phyloP scores from a whole-genome alignment of 2,329 filamentous ascomycete genomes.

The Xylaria sp. region DNA sequence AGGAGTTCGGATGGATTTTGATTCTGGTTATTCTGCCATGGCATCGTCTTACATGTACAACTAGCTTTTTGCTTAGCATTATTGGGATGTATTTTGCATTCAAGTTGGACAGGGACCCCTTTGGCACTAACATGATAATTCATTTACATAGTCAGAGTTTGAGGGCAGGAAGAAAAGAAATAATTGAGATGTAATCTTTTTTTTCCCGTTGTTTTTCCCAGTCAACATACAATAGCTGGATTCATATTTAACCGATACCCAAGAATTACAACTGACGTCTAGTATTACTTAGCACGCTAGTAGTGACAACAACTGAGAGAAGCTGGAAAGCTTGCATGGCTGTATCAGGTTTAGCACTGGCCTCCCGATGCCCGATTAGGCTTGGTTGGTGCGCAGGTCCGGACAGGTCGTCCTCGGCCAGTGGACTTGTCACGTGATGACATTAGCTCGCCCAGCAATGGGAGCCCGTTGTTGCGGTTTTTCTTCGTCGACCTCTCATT shows the following conservation, averaged over 20 bases:
- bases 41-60: conserved; percentile 26
- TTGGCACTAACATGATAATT: conserved; percentile 5
- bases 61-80: conserved; percentile 24
- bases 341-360: conserved; percentile 22
- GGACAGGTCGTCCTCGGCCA: conserved; percentile 28
- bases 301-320: not conserved
- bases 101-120: conserved; percentile 25
- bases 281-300: not conserved
- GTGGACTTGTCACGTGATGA: conserved; percentile 37
- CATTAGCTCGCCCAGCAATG: conserved; percentile 39
- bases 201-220: too few relatives aligned
- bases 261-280: too few relatives aligned
- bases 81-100: conserved; percentile 29
- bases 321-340: conserved; percentile 5
- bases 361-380: conserved; percentile 20
- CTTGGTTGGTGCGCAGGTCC: conserved; percentile 23
- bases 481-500: conserved; percentile 42
- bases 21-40: conserved; percentile 25
- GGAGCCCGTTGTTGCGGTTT: conserved; percentile 40
- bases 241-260: too few relatives aligned
- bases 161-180: too few relatives aligned
- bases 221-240: too few relatives aligned
- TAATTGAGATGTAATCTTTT: too few relatives aligned
- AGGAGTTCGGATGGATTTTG: conserved; percentile 42
- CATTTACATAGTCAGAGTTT: not conserved